Evolutionary conservation across 1,284 basidiomycete species (phyloP).

Genomic region (Moesziomyces sp.): DNA sequence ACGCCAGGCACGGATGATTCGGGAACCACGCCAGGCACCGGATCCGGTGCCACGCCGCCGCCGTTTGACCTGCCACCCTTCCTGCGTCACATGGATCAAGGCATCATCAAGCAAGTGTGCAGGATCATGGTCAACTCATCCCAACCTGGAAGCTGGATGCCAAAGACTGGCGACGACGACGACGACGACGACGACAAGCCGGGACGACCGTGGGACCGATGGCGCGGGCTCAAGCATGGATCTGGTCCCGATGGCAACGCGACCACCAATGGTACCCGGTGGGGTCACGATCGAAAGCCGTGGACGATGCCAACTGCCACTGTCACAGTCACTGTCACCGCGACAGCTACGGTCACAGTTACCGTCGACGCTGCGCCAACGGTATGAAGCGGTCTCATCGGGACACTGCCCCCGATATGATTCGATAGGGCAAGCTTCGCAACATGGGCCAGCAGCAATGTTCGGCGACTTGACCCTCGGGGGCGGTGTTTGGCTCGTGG

Average conservation of each 20-base stretch:
- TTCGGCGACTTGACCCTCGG: not conserved
- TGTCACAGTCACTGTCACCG: not conserved
- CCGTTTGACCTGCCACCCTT: slow-evolving; percentile 3
- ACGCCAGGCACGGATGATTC: not conserved
- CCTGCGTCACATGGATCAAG: slow-evolving; percentile 1
- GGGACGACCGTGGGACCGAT: not conserved
- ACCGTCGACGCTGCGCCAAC: not conserved
- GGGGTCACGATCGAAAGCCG: not conserved
- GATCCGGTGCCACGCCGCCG: not conserved
- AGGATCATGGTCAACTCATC: not conserved
- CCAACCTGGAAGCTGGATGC: not conserved
- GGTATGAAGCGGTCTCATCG: not conserved
- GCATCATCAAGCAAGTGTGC: not conserved
- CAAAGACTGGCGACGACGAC: not conserved
- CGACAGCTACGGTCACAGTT: not conserved
- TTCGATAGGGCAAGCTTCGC: not conserved
- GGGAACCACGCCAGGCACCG: not conserved
- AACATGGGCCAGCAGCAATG: too few species aligned
- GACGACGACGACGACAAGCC: not conserved
- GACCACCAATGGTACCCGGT: not conserved
- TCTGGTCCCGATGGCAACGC: not conserved
- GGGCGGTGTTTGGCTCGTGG: not conserved
- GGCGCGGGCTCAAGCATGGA: not conserved
- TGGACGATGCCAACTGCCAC: not conserved
- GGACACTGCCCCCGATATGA: not conserved